Conservation (phyloP, 2,329 filamentous ascomycete genomes). For the Zymoseptoria brevis region DNA sequence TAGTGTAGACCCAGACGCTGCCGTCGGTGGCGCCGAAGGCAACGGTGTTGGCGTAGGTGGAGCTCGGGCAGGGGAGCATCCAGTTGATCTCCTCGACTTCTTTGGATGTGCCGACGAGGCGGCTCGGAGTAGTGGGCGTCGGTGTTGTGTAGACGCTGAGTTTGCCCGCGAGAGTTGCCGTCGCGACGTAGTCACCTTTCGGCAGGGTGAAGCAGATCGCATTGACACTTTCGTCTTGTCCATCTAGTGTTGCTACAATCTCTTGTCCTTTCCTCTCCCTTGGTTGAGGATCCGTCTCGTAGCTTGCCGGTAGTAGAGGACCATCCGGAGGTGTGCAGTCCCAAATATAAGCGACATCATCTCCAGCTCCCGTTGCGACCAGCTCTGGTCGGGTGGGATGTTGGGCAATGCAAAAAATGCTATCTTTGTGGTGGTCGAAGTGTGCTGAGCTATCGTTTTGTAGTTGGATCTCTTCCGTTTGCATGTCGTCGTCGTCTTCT, state of each 20-base stretch:
- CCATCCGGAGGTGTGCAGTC: conserved; percentile 56
- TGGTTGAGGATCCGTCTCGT: conserved; percentile 57
- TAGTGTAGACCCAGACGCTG: conserved; percentile 90
- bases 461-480: conserved; percentile 62
- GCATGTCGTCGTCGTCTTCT: conserved; percentile 48
- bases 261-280: conserved; percentile 52
- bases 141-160: conserved; percentile 49
- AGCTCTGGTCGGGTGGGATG: conserved; percentile 73
- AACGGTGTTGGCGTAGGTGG: conserved; percentile 66
- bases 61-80: conserved; percentile 66
- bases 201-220: conserved; percentile 77
- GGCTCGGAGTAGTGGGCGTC: conserved; percentile 20
- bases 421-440: conserved; percentile 85
- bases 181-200: conserved; percentile 74
- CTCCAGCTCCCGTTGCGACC: conserved; percentile 78
- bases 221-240: conserved; percentile 87
- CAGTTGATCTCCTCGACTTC: conserved; percentile 96
- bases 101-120: conserved; percentile 66
- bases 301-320: conserved; percentile 69
- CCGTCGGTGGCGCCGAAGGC: conserved; percentile 86
- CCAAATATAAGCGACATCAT: conserved; percentile 81
- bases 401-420: conserved; percentile 89
- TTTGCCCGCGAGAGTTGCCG: conserved; percentile 78
- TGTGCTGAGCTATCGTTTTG: conserved; percentile 90
- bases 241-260: conserved; percentile 68